Evolutionary conservation across 2,329 filamentous ascomycete genomes (phyloP).

Genomic region (Trichoderma sp.): DNA sequence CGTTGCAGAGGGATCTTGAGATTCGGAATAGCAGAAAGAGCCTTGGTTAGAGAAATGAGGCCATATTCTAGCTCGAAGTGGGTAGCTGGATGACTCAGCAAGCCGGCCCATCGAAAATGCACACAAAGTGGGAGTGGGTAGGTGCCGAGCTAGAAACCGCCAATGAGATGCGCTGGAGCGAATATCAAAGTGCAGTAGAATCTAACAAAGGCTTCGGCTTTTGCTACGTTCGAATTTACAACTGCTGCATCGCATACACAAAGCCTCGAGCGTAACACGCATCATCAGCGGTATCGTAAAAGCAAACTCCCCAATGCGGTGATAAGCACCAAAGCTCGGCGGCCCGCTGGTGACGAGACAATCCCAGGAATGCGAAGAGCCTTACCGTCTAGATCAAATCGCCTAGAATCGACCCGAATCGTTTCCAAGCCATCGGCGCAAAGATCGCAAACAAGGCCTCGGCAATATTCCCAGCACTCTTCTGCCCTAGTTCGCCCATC

Average conservation of each 20-base stretch:
- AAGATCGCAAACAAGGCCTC: conserved; percentile 17
- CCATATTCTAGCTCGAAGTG: conserved; percentile 43
- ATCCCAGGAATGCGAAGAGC: conserved; percentile 40
- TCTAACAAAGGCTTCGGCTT: not conserved
- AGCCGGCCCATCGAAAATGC: conserved; percentile 19
- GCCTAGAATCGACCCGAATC: conserved; percentile 31
- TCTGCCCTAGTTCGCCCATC: conserved; percentile 32
- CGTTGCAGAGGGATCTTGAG: conserved; percentile 34
- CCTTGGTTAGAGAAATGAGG: conserved; percentile 44
- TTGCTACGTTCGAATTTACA: not conserved
- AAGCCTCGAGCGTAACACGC: not conserved
- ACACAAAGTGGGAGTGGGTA: conserved; percentile 7
- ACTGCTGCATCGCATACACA: not conserved
- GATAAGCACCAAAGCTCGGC: conserved; percentile 31
- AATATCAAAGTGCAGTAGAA: conserved; percentile 1
- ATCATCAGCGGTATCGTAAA: not conserved
- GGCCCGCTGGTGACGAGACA: conserved; percentile 32
- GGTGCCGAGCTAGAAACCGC: conserved; percentile 2
- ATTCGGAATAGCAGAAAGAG: conserved; percentile 8
- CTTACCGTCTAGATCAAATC: conserved; percentile 32
- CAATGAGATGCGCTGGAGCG: conserved; percentile 13
- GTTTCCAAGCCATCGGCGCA: conserved; percentile 12
- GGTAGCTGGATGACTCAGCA: conserved; percentile 43
- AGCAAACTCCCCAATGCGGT: conserved; percentile 33
- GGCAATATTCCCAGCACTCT: conserved; percentile 8